Base-by-base conservation (phyloP, 2,329 filamentous ascomycete genomes). In the Pseudocercospora fijiensis region DNA sequence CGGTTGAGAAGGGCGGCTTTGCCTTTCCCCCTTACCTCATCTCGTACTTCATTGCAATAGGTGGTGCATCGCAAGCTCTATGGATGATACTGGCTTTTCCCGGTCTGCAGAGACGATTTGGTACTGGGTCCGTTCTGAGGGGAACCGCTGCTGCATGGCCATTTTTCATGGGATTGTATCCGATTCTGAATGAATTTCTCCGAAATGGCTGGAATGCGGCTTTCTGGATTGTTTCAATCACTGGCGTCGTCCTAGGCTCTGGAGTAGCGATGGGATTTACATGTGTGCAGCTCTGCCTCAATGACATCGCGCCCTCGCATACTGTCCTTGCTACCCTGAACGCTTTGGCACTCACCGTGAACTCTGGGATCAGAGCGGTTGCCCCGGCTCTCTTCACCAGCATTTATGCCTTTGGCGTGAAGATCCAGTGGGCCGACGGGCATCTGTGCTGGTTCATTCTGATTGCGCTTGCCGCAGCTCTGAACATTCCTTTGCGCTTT, bases 11-110 rank as follows among this genome's bases (percentile, higher is more conserved):
- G 0, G 90, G 90, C 33, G 91, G 91, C 0, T 83, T 87, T 55
- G 84, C 82, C 2, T 88, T 92, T 74, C 76, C 81, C 0, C 79
- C 88, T 0, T 73, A 84, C 3, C 82, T 85, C 58, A 94, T 92
- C 66, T 88, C 88, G 1, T 69, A 86, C 2, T 85, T 88, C 76
- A 84, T 94, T 78, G 85, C 82, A 1, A 62, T 88, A 1, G 84
- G 82, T 22, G 91, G 91, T 11, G 77, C 84, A 16, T 82, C 85
- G 3, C 91, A 94, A 75, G 86, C 89, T 0, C 62, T 85, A 6
- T 94, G 90, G 90, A 83, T 92, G 1, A 80, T 94, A 0, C 66
- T 91, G 13, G 79, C 83, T 30, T 93, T 94, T 72, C 90, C 90
- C 0, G 78, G 81, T 0, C 75, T 94, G 1, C 90, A 94, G 72